Percentiles rank a stretch among this genome's conserved stretches.
phyloP scores from a whole-genome alignment of 2,329 filamentous ascomycete genomes.

The Periconia sp. region DNA sequence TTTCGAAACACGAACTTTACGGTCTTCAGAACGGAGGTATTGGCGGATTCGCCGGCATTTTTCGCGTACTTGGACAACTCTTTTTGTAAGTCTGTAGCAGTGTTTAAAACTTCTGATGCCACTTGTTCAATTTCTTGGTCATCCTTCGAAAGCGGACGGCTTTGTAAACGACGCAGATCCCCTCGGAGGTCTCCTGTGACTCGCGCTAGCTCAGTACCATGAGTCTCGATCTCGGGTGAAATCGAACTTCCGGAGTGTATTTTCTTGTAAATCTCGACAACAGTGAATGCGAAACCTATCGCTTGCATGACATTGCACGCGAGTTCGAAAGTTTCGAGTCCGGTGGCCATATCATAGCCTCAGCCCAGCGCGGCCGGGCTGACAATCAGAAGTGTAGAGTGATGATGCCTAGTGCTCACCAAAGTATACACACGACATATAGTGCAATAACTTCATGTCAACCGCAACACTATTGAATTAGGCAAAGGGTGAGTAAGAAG shows the following conservation, averaged over 20 bases:
- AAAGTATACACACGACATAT: too few relatives aligned
- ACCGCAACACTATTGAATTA: too few relatives aligned
- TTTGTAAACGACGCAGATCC: not conserved
- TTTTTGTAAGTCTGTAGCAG: not conserved
- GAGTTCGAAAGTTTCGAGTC: slow-evolving; percentile 1
- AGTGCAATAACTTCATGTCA: too few relatives aligned
- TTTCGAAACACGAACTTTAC: not conserved
- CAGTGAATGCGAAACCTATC: slow-evolving; percentile 2
- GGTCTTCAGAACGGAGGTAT: not conserved
- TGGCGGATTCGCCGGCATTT: not conserved
- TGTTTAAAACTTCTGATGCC: not conserved
- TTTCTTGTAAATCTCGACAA: not conserved
- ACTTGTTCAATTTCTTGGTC: not conserved
- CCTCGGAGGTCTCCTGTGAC: not conserved
- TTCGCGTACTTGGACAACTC: slow-evolving; percentile 1
- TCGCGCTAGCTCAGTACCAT: not conserved
- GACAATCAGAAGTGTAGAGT: too few relatives aligned
- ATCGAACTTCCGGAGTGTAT: not conserved
- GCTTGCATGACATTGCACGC: slow-evolving; percentile 10
- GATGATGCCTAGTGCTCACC: too few relatives aligned
- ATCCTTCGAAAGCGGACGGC: not conserved
- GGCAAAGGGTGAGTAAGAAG: too few relatives aligned
- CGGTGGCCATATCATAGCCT: not conserved
- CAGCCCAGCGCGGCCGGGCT: too few relatives aligned
- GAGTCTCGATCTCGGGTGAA: not conserved